These are phyloP conservation scores for Globisporangium heterothallicum DNA, from an alignment of 352 stramenopile genomes.

Conservation along the genomic window DNA sequence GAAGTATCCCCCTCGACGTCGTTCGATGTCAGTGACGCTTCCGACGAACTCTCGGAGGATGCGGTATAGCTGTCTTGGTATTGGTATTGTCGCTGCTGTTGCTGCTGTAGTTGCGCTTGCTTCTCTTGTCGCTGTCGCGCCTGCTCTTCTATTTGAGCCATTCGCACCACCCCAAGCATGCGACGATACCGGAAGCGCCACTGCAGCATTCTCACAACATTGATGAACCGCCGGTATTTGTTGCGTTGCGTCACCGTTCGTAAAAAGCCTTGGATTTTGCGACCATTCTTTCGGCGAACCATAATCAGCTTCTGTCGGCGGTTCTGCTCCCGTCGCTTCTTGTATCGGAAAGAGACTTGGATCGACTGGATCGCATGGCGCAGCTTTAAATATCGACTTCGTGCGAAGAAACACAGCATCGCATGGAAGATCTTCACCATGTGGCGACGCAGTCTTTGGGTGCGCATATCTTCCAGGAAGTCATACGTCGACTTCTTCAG, in stretches of 20 bases:
- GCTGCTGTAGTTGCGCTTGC: conserved; percentile 11
- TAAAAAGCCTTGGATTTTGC: conserved; percentile 49
- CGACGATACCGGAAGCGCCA: conserved; percentile 60
- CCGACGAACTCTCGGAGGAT: conserved; percentile 61
- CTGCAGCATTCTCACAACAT: conserved; percentile 59
- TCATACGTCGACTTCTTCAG: conserved; percentile 89
- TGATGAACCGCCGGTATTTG: conserved; percentile 46
- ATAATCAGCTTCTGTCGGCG: conserved; percentile 27
- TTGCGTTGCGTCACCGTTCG: conserved; percentile 47
- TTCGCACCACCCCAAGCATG: conserved; percentile 18
- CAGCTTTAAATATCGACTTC: conserved; percentile 52
- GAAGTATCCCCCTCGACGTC: conserved; percentile 67
- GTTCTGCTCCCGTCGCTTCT: conserved; percentile 28
- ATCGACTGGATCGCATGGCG: conserved; percentile 45
- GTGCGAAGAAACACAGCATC: conserved; percentile 52
- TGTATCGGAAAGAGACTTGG: conserved; percentile 60
- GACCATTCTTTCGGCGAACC: conserved; percentile 33
- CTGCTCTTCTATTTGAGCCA: conserved; percentile 15
- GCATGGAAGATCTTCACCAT: conserved; percentile 75
- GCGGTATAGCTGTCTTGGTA: conserved; percentile 67
- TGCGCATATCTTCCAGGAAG: conserved; percentile 87
- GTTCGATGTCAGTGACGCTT: conserved; percentile 57
- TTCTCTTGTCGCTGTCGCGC: conserved; percentile 17
- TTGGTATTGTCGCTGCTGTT: conserved; percentile 33
- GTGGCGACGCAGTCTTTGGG: conserved; percentile 52